phyloP scores from a whole-genome alignment of 2,329 filamentous ascomycete genomes.

The Cladophialophora chaetospira region DNA sequence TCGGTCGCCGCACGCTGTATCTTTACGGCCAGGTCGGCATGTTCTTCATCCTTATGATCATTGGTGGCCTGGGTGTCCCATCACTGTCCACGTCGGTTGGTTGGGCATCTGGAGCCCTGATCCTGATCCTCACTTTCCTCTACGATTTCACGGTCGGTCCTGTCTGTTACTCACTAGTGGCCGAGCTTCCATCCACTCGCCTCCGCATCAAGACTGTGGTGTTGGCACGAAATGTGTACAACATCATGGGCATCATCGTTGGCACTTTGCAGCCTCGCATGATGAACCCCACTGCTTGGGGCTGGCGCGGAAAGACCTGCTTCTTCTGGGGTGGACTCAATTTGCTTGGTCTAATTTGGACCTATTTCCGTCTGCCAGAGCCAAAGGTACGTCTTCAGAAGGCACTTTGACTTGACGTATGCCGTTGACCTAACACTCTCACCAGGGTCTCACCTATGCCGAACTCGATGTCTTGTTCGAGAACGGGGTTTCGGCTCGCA shows the following conservation, averaged over 20 bases:
- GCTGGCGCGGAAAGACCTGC: conserved; percentile 41
- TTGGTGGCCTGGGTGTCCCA: conserved; percentile 36
- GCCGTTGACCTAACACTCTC: conserved; percentile 3
- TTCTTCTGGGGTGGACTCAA: conserved; percentile 48
- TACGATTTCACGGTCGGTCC: conserved; percentile 60
- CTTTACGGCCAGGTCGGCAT: conserved; percentile 61
- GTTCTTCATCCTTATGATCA: conserved; percentile 37
- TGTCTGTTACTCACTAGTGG: conserved; percentile 56
- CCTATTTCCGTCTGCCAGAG: conserved; percentile 49
- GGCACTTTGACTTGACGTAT: no score
- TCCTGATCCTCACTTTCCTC: conserved; percentile 57
- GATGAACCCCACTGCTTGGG: conserved; percentile 41
- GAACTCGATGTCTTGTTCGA: conserved; percentile 50
- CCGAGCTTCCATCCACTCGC: conserved; percentile 57
- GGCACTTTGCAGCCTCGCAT: conserved; percentile 41
- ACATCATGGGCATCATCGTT: conserved; percentile 43
- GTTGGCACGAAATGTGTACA: conserved; percentile 55
- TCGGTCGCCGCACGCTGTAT: conserved; percentile 33
- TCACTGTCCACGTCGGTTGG: conserved; percentile 32
- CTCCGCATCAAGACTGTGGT: conserved; percentile 59
- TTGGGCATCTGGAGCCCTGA: conserved; percentile 49
- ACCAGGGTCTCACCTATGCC: conserved; percentile 43
- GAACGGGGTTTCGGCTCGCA: conserved; percentile 41
- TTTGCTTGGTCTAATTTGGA: conserved; percentile 43
- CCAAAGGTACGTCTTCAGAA: conserved; percentile 34